These are phyloP conservation scores for Camellia sinensis DNA, from an alignment of 148 eudicot genomes.

Conservation along the genomic window DNA sequence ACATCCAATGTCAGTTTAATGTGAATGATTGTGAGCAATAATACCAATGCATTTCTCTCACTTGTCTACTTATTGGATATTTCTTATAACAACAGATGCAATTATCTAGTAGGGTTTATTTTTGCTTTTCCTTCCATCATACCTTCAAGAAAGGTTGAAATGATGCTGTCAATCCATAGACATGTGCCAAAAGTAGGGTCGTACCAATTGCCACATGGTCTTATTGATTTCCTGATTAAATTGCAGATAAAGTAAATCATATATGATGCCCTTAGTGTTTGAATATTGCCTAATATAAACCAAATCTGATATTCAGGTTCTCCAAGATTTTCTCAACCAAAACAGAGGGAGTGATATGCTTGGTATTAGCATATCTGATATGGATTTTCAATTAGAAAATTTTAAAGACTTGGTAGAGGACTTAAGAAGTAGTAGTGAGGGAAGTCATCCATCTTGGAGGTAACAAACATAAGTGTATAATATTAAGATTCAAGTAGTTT, in stretches of 20 bases:
- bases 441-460: conserved; percentile 62
- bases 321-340: conserved; percentile 62
- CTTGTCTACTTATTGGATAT: not conserved
- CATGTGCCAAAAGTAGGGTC: not conserved
- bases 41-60: conserved; percentile 7
- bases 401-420: conserved; percentile 61
- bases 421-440: conserved; percentile 45
- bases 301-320: conserved; percentile 46
- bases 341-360: conserved; percentile 50
- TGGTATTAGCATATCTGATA: conserved; percentile 29
- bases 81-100: not conserved
- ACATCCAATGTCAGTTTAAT: conserved; percentile 1
- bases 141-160: not conserved
- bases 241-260: conserved; percentile 1
- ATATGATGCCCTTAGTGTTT: not conserved
- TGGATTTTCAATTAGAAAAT: conserved; percentile 56
- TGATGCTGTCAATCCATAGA: not conserved
- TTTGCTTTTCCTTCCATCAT: not conserved
- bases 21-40: not conserved
- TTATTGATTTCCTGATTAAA: not conserved
- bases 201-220: not conserved
- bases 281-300: not conserved
- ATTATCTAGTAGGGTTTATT: not conserved
- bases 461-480: conserved; percentile 17
- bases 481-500: not conserved